phyloP scores from a whole-genome alignment of 148 eudicot genomes.

The Vaccinium macrocarpon region DNA sequence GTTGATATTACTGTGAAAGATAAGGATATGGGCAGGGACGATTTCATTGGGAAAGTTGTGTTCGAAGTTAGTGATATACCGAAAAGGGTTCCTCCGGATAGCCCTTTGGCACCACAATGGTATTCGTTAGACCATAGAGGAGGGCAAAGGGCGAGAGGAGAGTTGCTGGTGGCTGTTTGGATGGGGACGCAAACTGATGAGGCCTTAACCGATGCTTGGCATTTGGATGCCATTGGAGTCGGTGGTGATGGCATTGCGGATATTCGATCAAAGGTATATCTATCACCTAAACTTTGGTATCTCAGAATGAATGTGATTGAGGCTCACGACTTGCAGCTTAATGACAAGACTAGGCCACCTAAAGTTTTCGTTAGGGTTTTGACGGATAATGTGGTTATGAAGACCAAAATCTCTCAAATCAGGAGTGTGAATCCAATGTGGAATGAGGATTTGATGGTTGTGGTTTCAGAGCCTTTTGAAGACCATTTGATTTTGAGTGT shows the following conservation, averaged over 20 bases:
- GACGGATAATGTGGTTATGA: slow-evolving; percentile 28
- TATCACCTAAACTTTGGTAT: slow-evolving; percentile 46
- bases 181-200: slow-evolving; percentile 48
- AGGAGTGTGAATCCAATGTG: slow-evolving; percentile 26
- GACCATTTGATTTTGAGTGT: slow-evolving; percentile 36
- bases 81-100: slow-evolving; percentile 40
- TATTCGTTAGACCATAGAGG: slow-evolving; percentile 33
- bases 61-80: slow-evolving; percentile 40
- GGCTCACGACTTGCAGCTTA: slow-evolving; percentile 36
- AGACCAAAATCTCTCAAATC: slow-evolving; percentile 22
- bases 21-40: slow-evolving; percentile 38
- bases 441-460: slow-evolving; percentile 41
- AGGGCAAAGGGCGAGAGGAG: slow-evolving; percentile 28
- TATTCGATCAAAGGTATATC: slow-evolving; percentile 38
- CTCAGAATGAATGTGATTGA: slow-evolving; percentile 42
- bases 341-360: slow-evolving; percentile 28
- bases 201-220: slow-evolving; percentile 42
- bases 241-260: slow-evolving; percentile 37
- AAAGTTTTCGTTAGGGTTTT: slow-evolving; percentile 32
- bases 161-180: slow-evolving; percentile 42
- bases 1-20: slow-evolving; percentile 34
- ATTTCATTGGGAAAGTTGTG: slow-evolving; percentile 28
- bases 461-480: slow-evolving; percentile 40
- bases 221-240: slow-evolving; percentile 34
- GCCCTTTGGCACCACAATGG: slow-evolving; percentile 45